These are phyloP conservation scores for Diophrys appendiculata DNA, from an alignment of 73 alveolate species.

Conservation along the genomic window DNA sequence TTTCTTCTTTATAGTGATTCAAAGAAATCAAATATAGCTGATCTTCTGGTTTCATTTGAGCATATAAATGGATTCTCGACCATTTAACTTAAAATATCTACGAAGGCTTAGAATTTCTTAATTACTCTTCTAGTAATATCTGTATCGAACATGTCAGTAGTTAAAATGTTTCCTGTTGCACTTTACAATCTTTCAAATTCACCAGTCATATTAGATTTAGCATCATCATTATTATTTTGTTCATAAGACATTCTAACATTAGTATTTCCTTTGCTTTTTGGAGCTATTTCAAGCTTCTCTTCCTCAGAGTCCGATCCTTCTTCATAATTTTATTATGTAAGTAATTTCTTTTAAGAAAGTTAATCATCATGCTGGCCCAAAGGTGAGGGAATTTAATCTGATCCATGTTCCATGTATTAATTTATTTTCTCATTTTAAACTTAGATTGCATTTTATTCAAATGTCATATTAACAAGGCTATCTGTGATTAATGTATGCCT, in stretches of 20 bases:
- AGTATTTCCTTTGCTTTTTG: too few species aligned
- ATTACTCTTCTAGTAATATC: neutral
- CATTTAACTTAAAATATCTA: neutral
- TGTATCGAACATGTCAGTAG: neutral
- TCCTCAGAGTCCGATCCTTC: too few species aligned
- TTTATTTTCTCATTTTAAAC: neutral
- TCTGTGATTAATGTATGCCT: neutral
- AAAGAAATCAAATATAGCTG: neutral
- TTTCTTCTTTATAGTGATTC: neutral
- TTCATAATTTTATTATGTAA: too few species aligned
- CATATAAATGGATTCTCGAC: neutral
- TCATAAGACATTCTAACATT: too few species aligned
- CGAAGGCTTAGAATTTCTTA: neutral
- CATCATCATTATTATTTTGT: too few species aligned
- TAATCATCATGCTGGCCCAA: too few species aligned
- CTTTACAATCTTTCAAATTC: neutral
- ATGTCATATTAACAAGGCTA: neutral
- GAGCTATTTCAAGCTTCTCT: too few species aligned
- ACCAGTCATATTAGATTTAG: neutral
- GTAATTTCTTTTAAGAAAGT: too few species aligned
- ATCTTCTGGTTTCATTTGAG: neutral
- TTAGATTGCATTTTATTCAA: neutral
- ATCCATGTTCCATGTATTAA: neutral
- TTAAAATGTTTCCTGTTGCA: neutral
- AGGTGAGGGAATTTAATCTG: neutral